Evolutionary conservation across 305 asterid species (phyloP).

Genomic region (Rubia peregrina): DNA sequence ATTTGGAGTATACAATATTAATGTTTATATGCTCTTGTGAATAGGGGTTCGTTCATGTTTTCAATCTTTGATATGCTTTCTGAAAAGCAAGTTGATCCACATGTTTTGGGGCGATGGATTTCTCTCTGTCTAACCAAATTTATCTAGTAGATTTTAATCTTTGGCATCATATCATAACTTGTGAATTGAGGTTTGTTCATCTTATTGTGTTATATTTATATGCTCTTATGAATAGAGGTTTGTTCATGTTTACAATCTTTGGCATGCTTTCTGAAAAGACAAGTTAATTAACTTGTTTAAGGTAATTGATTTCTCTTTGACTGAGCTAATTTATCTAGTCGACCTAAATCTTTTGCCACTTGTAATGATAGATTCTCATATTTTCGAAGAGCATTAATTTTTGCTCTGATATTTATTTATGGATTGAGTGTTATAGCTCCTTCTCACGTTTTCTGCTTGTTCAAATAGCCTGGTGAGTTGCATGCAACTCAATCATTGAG

Average conservation of each 20-base stretch:
- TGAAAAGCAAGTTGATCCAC: background rate
- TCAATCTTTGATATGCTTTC: background rate
- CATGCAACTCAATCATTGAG: slow-evolving; percentile 28
- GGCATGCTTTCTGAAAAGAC: background rate
- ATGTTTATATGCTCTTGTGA: background rate
- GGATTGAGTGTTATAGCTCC: background rate
- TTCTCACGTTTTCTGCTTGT: slow-evolving; percentile 20
- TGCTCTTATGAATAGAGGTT: slow-evolving; percentile 13
- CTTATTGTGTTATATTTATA: background rate
- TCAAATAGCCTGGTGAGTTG: slow-evolving; percentile 35
- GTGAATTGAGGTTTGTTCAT: background rate
- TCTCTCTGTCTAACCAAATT: no score
- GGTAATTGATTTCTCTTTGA: background rate
- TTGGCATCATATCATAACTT: background rate
- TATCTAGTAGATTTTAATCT: background rate
- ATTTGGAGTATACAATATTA: background rate
- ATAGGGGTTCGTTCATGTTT: slow-evolving; percentile 11
- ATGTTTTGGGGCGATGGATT: background rate
- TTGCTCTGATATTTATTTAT: background rate
- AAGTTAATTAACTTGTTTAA: background rate
- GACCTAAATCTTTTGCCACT: background rate
- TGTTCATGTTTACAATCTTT: background rate
- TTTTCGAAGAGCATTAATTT: background rate
- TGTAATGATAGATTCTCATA: background rate
- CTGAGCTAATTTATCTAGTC: background rate